Conservation (phyloP, 192 early-diverging fungal species). For the Rhizophagus sp. region DNA sequence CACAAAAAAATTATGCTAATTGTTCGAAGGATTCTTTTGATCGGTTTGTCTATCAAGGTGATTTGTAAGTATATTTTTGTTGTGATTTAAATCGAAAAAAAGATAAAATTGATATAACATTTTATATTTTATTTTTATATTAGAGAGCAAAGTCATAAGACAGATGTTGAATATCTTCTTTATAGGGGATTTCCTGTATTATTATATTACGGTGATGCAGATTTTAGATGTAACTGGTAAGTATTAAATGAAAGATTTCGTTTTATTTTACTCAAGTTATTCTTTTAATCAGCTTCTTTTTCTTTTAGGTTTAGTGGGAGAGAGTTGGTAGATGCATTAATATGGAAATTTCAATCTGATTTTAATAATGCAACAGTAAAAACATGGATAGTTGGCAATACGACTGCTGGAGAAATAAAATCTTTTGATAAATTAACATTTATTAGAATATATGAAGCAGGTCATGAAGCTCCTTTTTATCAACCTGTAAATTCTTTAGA, state of each 20-base stretch:
- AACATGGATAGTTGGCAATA: not conserved
- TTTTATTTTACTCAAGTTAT: no score
- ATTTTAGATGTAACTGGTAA: conserved; percentile 81
- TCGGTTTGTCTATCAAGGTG: conserved; percentile 45
- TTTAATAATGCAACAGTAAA: not conserved
- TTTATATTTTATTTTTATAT: conserved; percentile 16
- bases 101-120: no score
- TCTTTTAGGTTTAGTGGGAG: no score
- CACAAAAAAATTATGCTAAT: conserved; percentile 45
- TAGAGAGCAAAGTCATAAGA: conserved; percentile 54
- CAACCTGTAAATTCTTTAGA: not conserved
- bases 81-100: no score
- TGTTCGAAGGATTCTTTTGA: conserved; percentile 53
- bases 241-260: not conserved
- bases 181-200: conserved; percentile 53
- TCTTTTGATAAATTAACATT: not conserved
- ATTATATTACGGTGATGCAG: conserved; percentile 79
- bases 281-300: no score
- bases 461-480: not conserved
- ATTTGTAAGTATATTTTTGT: conserved; percentile 37
- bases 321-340: no score
- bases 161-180: not conserved
- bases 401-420: not conserved
- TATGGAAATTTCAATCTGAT: not conserved
- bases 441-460: not conserved